These are phyloP conservation scores for Brassica juncea DNA, from an alignment of 345 rosid genomes.

Conservation along the genomic window DNA sequence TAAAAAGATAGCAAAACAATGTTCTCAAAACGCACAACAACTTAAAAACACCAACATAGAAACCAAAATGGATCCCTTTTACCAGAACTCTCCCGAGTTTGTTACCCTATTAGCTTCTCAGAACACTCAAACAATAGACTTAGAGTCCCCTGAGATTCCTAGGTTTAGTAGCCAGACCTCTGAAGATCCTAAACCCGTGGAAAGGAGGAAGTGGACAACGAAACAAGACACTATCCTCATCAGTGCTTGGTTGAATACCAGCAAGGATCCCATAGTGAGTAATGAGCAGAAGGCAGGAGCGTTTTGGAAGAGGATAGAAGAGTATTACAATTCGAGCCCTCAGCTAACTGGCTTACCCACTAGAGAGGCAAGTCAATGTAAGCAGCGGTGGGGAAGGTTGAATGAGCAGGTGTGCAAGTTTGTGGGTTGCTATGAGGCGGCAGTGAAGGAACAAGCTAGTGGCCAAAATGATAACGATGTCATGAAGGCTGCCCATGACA, in stretches of 20 bases:
- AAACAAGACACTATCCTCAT: not conserved
- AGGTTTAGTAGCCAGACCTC: not conserved
- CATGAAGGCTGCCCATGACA: too few species aligned
- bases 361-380: not conserved
- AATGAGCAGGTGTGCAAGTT: too few species aligned
- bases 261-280: not conserved
- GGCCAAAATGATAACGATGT: too few species aligned
- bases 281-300: not conserved
- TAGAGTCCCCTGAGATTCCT: not conserved
- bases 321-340: too few species aligned
- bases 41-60: too few species aligned
- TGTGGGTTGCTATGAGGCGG: too few species aligned
- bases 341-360: too few species aligned
- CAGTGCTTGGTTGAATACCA: slow-evolving; percentile 3
- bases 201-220: not conserved
- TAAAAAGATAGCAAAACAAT: not conserved
- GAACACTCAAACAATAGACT: not conserved
- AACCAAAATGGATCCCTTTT: not conserved
- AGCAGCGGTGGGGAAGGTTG: not conserved
- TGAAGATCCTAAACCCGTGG: not conserved
- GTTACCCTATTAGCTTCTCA: not conserved
- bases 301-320: too few species aligned
- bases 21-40: not conserved
- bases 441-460: too few species aligned
- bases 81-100: not conserved